Conservation (phyloP, 2,329 filamentous ascomycete species). For the Tolypocladium album region DNA sequence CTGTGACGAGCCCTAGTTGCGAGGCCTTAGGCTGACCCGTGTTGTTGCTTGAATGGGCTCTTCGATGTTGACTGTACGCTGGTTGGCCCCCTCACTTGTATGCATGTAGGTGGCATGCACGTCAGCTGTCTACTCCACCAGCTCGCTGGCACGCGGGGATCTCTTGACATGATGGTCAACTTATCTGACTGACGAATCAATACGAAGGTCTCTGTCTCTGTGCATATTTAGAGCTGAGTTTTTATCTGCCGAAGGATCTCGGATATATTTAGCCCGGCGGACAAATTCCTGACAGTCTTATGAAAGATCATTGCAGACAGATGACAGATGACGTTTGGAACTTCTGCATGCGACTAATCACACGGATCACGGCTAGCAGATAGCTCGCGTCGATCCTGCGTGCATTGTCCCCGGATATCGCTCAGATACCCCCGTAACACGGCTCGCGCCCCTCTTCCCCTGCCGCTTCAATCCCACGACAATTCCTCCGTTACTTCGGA, state of each 20-base stretch:
- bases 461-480: neutral
- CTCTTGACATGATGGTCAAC: neutral
- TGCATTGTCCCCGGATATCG: neutral
- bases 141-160: neutral
- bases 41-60: neutral
- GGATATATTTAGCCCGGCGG: neutral
- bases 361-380: neutral
- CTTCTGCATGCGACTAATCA: neutral
- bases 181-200: neutral
- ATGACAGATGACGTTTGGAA: neutral
- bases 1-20: neutral
- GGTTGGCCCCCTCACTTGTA: neutral
- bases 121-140: neutral
- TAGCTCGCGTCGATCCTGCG: neutral
- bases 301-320: neutral
- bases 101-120: neutral
- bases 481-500: neutral
- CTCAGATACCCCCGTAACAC: neutral
- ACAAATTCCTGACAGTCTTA: neutral
- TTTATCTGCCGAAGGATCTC: neutral
- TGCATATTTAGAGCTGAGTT: neutral
- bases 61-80: neutral
- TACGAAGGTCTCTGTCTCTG: too few species aligned
- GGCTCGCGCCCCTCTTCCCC: neutral
- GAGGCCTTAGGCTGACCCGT: neutral